A percentile compares a stretch with the other conserved stretches of the same genome.
Conservation (phyloP, 2,329 filamentous ascomycete genomes). For the Scytalidium lignicola region DNA sequence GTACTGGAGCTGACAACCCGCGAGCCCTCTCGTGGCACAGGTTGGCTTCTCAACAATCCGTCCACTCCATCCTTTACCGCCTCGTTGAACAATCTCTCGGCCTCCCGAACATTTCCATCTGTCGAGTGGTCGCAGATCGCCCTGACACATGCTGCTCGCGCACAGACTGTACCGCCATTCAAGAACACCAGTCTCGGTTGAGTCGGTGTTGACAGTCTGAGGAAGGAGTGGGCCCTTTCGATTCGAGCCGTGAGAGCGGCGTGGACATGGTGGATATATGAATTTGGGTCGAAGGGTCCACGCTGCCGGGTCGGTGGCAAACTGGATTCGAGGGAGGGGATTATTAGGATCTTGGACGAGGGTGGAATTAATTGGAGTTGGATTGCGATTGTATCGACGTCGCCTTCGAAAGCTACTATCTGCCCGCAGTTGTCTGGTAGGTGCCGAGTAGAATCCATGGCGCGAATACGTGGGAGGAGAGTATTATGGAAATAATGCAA, state of each 20-base stretch:
- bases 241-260: conserved; percentile 42
- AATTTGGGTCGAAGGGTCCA: conserved; percentile 31
- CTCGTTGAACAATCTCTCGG: conserved; percentile 45
- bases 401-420: conserved; percentile 57
- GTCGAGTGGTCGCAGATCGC: conserved; percentile 49
- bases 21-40: not conserved
- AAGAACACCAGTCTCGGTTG: conserved; percentile 55
- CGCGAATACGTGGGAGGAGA: not conserved
- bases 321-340: conserved; percentile 34
- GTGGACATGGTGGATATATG: conserved; percentile 46
- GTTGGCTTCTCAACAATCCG: conserved; percentile 27
- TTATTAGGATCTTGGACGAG: conserved; percentile 52
- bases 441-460: not conserved
- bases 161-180: conserved; percentile 52
- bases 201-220: conserved; percentile 38
- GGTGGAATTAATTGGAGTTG: conserved; percentile 56
- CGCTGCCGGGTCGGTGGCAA: conserved; percentile 25
- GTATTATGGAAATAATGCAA: too few species aligned
- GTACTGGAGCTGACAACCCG: not conserved
- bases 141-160: conserved; percentile 48
- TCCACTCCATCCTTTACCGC: conserved; percentile 45
- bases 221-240: conserved; percentile 45
- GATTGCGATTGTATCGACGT: conserved; percentile 48
- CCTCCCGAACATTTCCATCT: conserved; percentile 42
- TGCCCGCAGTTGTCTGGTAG: conserved; percentile 32